Conservation (phyloP, 2,329 filamentous ascomycete genomes). For the Penicillium sp. region DNA sequence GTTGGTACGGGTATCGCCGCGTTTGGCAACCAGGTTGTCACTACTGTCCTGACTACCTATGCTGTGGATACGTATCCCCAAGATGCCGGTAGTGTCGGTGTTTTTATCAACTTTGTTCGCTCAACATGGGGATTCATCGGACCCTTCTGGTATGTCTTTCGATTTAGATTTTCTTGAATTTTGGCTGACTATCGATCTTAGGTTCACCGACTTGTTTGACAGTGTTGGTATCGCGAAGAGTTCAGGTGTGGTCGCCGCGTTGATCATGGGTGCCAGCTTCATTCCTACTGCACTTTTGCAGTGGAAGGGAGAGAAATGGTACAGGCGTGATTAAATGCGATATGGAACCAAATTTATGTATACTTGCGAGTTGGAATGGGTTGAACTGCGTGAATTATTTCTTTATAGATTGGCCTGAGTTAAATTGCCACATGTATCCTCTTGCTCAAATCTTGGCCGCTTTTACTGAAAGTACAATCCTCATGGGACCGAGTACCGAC, state of each 20-base stretch:
- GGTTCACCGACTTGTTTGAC: constrained; percentile 36
- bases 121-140: constrained; percentile 37
- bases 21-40: constrained; percentile 63
- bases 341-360: neutral
- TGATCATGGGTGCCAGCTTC: constrained; percentile 32
- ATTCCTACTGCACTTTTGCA: constrained; percentile 31
- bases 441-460: too few relatives aligned
- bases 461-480: too few relatives aligned
- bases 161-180: neutral
- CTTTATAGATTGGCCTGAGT: too few relatives aligned
- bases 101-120: constrained; percentile 60
- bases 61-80: constrained; percentile 59
- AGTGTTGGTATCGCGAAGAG: constrained; percentile 32
- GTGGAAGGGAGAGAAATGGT: constrained; percentile 38
- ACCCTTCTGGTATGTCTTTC: constrained; percentile 31
- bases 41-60: constrained; percentile 61
- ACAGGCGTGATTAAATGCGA: neutral
- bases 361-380: neutral
- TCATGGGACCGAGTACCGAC: too few relatives aligned
- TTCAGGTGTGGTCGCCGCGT: constrained; percentile 26
- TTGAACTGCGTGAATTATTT: neutral
- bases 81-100: constrained; percentile 58
- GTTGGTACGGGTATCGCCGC: constrained; percentile 56
- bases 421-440: too few relatives aligned
- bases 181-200: constrained; percentile 8